Conservation (phyloP, 2,329 filamentous ascomycete species). For the Phoma herbarum region DNA sequence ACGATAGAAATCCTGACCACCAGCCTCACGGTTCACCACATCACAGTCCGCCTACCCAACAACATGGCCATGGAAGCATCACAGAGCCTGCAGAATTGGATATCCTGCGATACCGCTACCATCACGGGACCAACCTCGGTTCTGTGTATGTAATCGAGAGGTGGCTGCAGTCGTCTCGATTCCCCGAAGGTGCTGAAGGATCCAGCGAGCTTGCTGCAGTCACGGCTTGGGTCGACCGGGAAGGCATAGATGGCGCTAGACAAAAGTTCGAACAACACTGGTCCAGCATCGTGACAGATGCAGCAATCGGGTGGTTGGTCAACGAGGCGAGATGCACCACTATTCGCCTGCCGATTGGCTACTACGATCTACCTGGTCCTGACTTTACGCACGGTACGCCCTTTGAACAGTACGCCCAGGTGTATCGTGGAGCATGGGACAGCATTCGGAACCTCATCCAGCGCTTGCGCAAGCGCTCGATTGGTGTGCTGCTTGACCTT, state of each 20-base stretch:
- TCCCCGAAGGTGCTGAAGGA: slow-evolving; percentile 53
- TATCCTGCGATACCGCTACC: slow-evolving; percentile 65
- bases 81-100: slow-evolving; percentile 51
- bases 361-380: slow-evolving; percentile 63
- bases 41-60: slow-evolving; percentile 10
- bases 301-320: slow-evolving; percentile 63
- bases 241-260: slow-evolving; percentile 60
- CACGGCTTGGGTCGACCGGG: slow-evolving; percentile 56
- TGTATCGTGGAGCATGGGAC: slow-evolving; percentile 65
- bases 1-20: slow-evolving; percentile 7
- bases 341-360: slow-evolving; percentile 68
- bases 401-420: slow-evolving; percentile 58
- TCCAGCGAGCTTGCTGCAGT: slow-evolving; percentile 64
- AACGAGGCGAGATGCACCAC: slow-evolving; percentile 64
- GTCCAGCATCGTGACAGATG: slow-evolving; percentile 59
- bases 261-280: slow-evolving; percentile 64
- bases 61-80: slow-evolving; percentile 43
- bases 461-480: slow-evolving; percentile 58
- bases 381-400: slow-evolving; percentile 61
- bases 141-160: slow-evolving; percentile 68
- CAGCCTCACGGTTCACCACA: neutral
- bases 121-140: slow-evolving; percentile 68
- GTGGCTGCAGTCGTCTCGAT: slow-evolving; percentile 64
- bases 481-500: slow-evolving; percentile 66
- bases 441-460: slow-evolving; percentile 59